These are phyloP conservation scores for Helminthosporium solani DNA, from an alignment of 2,329 filamentous ascomycete species.

Conservation along the genomic window DNA sequence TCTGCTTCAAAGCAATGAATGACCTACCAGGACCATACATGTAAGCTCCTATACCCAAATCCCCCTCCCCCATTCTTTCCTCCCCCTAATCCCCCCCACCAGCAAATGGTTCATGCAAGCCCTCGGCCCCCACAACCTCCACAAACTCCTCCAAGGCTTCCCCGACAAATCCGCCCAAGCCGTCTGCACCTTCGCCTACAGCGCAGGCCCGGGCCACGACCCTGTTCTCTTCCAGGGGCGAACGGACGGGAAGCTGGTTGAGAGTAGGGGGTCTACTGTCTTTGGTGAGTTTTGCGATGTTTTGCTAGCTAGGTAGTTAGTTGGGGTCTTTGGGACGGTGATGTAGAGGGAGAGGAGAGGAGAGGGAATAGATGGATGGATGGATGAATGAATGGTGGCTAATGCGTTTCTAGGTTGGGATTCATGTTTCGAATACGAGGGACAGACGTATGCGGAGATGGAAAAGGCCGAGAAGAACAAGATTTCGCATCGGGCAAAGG, in stretches of 20 bases:
- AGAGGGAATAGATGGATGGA: neutral
- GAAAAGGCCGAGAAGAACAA: slow-evolving; percentile 82
- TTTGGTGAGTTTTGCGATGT: slow-evolving; percentile 66
- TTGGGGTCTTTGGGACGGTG: no score
- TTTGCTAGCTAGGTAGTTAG: no score
- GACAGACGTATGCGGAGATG: slow-evolving; percentile 92
- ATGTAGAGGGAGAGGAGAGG: no score
- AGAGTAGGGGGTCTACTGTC: slow-evolving; percentile 71
- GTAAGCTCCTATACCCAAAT: slow-evolving; percentile 55
- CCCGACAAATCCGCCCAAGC: slow-evolving; percentile 89
- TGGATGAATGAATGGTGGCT: slow-evolving; percentile 4
- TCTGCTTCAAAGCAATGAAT: slow-evolving; percentile 87
- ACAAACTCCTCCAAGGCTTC: slow-evolving; percentile 86
- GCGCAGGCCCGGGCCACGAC: slow-evolving; percentile 77
- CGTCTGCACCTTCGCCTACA: slow-evolving; percentile 95
- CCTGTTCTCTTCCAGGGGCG: slow-evolving; percentile 88
- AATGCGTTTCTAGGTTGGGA: slow-evolving; percentile 73
- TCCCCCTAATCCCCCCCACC: slow-evolving; percentile 3
- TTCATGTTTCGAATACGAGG: slow-evolving; percentile 90
- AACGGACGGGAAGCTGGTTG: slow-evolving; percentile 82
- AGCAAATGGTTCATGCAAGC: slow-evolving; percentile 93
- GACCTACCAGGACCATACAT: slow-evolving; percentile 97
- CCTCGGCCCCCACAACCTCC: slow-evolving; percentile 80
- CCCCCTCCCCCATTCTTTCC: neutral
- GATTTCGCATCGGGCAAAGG: slow-evolving; percentile 86